A percentile compares a stretch with the other conserved stretches of the same genome.
These are phyloP conservation scores for Graphilbum fragrans DNA, from an alignment of 2,329 filamentous ascomycete genomes.

Conservation along the genomic window DNA sequence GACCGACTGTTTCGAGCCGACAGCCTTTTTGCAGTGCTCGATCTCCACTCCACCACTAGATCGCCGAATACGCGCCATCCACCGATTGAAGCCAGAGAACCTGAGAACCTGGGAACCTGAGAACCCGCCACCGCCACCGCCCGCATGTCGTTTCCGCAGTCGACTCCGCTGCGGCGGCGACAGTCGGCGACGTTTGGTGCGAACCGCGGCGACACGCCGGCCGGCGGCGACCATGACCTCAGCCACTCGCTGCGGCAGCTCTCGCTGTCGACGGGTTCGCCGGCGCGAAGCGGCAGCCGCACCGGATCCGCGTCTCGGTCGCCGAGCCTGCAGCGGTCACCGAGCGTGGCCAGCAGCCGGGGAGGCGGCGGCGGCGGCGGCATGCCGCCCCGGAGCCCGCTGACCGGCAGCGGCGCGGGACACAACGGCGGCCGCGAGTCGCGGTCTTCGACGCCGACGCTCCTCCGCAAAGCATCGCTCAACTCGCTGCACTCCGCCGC, in stretches of 20 bases:
- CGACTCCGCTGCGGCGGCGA: background rate
- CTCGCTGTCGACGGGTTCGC: slow-evolving; percentile 8
- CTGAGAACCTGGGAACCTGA: too few species aligned
- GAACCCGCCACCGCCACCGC: background rate
- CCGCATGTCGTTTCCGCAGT: slow-evolving; percentile 2
- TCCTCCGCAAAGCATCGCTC: slow-evolving; percentile 44
- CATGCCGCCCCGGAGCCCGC: slow-evolving; percentile 26
- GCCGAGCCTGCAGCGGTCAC: slow-evolving; percentile 22
- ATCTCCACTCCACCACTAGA: too few species aligned
- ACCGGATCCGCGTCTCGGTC: slow-evolving; percentile 1
- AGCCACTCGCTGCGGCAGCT: slow-evolving; percentile 13
- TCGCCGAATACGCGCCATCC: too few species aligned
- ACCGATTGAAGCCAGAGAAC: too few species aligned
- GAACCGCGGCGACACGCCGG: background rate
- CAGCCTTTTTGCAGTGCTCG: too few species aligned
- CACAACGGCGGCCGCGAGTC: slow-evolving; percentile 24
- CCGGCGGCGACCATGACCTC: slow-evolving; percentile 7
- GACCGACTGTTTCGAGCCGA: too few species aligned
- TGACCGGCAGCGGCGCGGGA: slow-evolving; percentile 16
- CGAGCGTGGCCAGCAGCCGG: slow-evolving; percentile 20
- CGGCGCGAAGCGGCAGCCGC: background rate
- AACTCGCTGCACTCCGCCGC: slow-evolving; percentile 40
- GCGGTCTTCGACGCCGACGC: slow-evolving; percentile 33
- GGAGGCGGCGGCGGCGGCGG: slow-evolving; percentile 15
- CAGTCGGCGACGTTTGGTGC: background rate